phyloP scores from a whole-genome alignment of 2,329 filamentous ascomycete species.

The Aureobasidium sp. region DNA sequence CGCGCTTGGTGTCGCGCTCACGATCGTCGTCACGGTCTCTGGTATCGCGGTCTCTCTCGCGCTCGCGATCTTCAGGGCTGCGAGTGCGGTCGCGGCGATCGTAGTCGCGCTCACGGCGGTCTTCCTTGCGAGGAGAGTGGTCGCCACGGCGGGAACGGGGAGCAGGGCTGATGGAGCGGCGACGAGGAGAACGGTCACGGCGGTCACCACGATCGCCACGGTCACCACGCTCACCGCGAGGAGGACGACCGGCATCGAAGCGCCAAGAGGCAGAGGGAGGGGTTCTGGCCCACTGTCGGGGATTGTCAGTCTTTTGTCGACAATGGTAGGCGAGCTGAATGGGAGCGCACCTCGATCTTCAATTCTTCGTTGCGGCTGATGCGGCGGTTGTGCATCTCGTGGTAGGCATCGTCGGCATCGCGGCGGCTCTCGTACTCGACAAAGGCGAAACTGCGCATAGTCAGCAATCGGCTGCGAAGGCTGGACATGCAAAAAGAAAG shows the following conservation, averaged over 20 bases:
- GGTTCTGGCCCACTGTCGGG: conserved; percentile 86
- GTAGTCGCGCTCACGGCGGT: conserved; percentile 69
- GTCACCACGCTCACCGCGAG: conserved; percentile 4
- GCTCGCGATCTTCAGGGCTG: conserved; percentile 58
- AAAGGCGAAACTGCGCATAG: conserved; percentile 72
- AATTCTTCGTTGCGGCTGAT: conserved; percentile 90
- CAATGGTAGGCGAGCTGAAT: not conserved
- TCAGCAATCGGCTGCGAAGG: not conserved
- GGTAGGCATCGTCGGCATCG: conserved; percentile 96
- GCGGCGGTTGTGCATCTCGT: conserved; percentile 99
- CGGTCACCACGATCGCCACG: conserved; percentile 21
- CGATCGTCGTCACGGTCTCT: conserved; percentile 39
- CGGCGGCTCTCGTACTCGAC: conserved; percentile 98
- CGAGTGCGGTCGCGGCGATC: conserved; percentile 65
- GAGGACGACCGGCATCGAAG: conserved; percentile 68
- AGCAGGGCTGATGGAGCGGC: conserved; percentile 62
- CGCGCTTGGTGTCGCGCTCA: conserved; percentile 69
- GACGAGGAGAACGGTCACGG: conserved; percentile 52
- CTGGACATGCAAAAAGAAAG: not conserved
- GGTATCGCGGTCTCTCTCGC: conserved; percentile 53
- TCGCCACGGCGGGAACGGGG: conserved; percentile 63
- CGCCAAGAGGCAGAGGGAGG: conserved; percentile 97
- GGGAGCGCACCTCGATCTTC: conserved; percentile 83
- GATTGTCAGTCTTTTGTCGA: not conserved
- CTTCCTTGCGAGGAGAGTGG: conserved; percentile 55